A percentile compares a stretch with the other conserved stretches of the same genome.
Evolutionary conservation across 2,329 filamentous ascomycete species (phyloP).

Genomic region (Arachnopeziza araneosa): DNA sequence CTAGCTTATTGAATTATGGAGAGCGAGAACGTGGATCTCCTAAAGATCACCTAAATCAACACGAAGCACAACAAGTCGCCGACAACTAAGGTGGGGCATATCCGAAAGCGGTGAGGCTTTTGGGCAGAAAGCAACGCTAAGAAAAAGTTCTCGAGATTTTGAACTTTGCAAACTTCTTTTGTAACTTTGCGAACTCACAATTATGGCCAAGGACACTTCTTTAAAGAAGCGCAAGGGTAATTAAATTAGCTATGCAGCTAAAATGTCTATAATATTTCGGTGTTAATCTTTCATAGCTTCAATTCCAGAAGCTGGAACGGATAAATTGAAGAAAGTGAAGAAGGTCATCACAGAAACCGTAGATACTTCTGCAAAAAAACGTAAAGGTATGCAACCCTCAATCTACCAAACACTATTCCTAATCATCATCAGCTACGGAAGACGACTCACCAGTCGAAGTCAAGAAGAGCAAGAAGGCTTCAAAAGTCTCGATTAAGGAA

Average conservation of each 20-base stretch:
- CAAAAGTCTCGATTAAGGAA: slow-evolving; percentile 1
- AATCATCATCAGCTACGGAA: slow-evolving; percentile 7
- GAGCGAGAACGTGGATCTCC: too few species aligned
- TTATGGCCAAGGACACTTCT: slow-evolving; percentile 50
- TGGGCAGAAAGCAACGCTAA: neutral
- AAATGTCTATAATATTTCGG: neutral
- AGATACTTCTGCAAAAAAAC: slow-evolving; percentile 27
- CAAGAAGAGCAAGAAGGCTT: slow-evolving; percentile 29
- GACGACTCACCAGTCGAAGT: slow-evolving; percentile 5
- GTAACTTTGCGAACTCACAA: slow-evolving; percentile 9
- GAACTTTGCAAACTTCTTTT: neutral
- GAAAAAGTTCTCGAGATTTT: neutral
- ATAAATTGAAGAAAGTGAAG: slow-evolving; percentile 35
- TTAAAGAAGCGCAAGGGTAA: slow-evolving; percentile 51
- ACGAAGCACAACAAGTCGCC: too few species aligned
- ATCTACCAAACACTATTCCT: neutral
- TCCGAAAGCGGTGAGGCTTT: neutral
- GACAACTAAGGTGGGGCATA: neutral
- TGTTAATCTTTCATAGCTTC: slow-evolving; percentile 29
- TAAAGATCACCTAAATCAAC: too few species aligned
- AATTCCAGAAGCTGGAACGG: slow-evolving; percentile 30
- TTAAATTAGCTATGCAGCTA: neutral
- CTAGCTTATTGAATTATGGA: too few species aligned
- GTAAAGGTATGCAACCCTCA: slow-evolving; percentile 27
- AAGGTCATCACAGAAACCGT: slow-evolving; percentile 26